Evolutionary conservation across 192 early-diverging fungal species (phyloP).

Genomic region (Piromyces sp.): DNA sequence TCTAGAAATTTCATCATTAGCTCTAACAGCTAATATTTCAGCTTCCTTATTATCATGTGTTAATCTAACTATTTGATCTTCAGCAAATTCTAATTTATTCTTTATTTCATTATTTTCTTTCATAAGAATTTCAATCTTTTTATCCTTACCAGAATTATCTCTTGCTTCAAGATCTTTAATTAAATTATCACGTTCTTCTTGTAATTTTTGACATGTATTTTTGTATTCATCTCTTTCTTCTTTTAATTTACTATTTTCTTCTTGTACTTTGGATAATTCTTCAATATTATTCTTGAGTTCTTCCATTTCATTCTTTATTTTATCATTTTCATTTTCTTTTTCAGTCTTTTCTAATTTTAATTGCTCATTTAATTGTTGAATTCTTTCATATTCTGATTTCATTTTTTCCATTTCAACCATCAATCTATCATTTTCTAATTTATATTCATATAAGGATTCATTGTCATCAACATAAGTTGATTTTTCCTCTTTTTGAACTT

Average conservation of each 20-base stretch:
- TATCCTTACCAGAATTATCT: background rate
- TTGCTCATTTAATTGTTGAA: background rate
- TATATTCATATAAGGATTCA: background rate
- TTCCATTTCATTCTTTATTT: background rate
- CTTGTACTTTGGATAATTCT: background rate
- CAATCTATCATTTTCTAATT: background rate
- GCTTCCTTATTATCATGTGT: background rate
- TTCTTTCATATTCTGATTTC: background rate
- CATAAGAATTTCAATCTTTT: background rate
- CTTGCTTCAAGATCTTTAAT: background rate
- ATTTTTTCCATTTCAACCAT: background rate
- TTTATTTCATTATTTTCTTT: background rate
- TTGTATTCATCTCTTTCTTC: background rate
- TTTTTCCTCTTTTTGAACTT: background rate
- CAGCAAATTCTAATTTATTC: background rate
- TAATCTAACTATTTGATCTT: background rate
- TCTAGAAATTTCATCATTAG: background rate
- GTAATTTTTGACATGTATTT: background rate
- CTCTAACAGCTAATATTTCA: background rate
- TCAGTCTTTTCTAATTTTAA: background rate
- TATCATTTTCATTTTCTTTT: background rate
- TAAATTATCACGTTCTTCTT: background rate
- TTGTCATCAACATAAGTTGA: background rate
- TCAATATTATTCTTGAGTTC: background rate
- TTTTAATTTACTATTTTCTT: background rate